Conservation (phyloP, 306 rosid genomes). For the Glycyrrhiza uralensis region DNA sequence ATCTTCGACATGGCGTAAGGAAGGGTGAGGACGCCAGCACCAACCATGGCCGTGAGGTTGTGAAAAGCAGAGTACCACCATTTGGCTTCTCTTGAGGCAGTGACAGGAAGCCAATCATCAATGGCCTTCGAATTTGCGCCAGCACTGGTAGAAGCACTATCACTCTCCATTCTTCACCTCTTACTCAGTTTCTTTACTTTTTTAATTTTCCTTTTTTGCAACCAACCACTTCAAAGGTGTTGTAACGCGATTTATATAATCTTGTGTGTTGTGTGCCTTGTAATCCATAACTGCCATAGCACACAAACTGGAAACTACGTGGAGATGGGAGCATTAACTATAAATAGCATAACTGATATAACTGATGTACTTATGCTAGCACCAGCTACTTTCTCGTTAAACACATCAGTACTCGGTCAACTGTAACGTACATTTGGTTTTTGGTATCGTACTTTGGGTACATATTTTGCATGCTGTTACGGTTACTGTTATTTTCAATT, state of each 20-base stretch:
- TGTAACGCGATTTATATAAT: not conserved
- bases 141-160: not conserved
- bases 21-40: conserved; percentile 90
- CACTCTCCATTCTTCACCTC: not conserved
- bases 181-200: not conserved
- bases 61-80: conserved; percentile 97
- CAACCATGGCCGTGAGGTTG: conserved; percentile 94
- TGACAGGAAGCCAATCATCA: conserved; percentile 82
- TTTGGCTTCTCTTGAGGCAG: conserved; percentile 75
- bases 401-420: not conserved
- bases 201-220: too few relatives aligned
- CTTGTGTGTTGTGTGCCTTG: not conserved
- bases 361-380: not conserved
- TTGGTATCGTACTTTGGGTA: too few relatives aligned
- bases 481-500: not conserved
- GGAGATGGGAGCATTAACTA: not conserved
- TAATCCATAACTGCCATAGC: not conserved
- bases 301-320: not conserved
- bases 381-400: not conserved
- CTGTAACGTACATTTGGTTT: too few relatives aligned
- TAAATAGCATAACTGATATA: not conserved
- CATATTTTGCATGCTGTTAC: not conserved
- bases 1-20: conserved; percentile 79
- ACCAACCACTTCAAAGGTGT: not conserved
- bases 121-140: conserved; percentile 33